Base-by-base conservation (phyloP, 2,329 filamentous ascomycete genomes). In the Microascus cirrosus region DNA sequence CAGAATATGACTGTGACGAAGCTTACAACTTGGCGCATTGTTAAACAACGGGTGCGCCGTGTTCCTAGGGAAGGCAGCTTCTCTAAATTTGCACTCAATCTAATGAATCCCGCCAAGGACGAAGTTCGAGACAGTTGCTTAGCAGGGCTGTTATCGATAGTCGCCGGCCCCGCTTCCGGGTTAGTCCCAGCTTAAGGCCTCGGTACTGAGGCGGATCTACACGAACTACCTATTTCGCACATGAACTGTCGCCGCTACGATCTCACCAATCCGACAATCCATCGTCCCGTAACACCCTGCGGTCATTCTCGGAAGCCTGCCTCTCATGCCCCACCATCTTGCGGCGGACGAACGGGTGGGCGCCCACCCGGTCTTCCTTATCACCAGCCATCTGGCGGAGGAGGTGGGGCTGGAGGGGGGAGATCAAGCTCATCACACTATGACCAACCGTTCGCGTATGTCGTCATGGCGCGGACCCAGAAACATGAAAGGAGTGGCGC, bases 381-480 rank as follows among this genome's bases (percentile, higher is more conserved):
- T 6, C n/a, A 53, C 2, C 51, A 32, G 15, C 18, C 51, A n/a
- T n/a, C 28, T 32, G 24, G 28, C 13, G 11, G 24, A n/a, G 25
- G 25, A 53, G 24, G 51, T 13, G 24, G 51, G 32, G 12, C 6
- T 20, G 35, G 54, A 11, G 20, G 54, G 20, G n/a, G 22, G 35
- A 24, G 12, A 45, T n/a, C 20, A 48, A 55, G 35, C 36, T 28
- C 35, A 28, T 45, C 24, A 25, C 54, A 48, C 54, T 55, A 42
- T 36, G 55, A 57, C 55, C 48, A 35, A 39, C 55, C 18, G 55
- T 39, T 57, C 55, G 48, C 48, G 28, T 24, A 57, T 42, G 13
- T 32, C 34, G 55, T 57, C 55, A 57, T 57, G 48, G 55, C 45
- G 55, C 45, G 20, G 45, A 24, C 20, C 20, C 20, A 24, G 45